Evolutionary conservation across 106 monocot species (phyloP).

Genomic region (Allium fistulosum): DNA sequence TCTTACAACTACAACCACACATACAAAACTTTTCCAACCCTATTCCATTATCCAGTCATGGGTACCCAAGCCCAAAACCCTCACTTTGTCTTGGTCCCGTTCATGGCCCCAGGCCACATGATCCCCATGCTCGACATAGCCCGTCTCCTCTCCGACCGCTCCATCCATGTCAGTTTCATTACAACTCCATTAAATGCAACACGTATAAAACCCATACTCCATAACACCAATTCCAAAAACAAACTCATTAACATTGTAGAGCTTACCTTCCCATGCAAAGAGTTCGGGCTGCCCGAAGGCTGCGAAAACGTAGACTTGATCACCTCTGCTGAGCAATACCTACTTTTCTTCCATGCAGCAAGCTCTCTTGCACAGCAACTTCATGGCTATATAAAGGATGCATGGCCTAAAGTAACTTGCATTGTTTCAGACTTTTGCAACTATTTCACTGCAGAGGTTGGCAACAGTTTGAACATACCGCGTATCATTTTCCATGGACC

Average conservation of each 20-base stretch:
- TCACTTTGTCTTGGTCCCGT: slow-evolving; percentile 34
- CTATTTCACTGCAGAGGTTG: not conserved
- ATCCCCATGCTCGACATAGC: slow-evolving; percentile 25
- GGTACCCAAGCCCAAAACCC: not conserved
- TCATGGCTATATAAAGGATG: slow-evolving; percentile 5
- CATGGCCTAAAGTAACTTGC: not conserved
- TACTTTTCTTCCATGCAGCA: slow-evolving; percentile 16
- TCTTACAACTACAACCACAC: no score
- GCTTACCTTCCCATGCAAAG: slow-evolving; percentile 16
- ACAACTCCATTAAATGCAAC: slow-evolving; percentile 25
- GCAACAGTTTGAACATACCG: not conserved
- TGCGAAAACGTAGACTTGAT: slow-evolving; percentile 37
- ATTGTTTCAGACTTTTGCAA: slow-evolving; percentile 4
- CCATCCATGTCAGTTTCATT: slow-evolving; percentile 19
- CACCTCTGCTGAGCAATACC: not conserved
- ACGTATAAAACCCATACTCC: slow-evolving; percentile 10
- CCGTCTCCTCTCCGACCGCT: slow-evolving; percentile 17
- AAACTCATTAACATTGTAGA: slow-evolving; percentile 10
- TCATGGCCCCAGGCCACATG: slow-evolving; percentile 29
- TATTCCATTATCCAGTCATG: no score
- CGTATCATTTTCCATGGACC: slow-evolving; percentile 10
- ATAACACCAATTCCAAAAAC: not conserved
- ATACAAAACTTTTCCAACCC: no score
- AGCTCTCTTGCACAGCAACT: slow-evolving; percentile 3
- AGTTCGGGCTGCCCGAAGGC: slow-evolving; percentile 22